Evolutionary conservation across 1,139 yeast genomes (phyloP).

Genomic region (Candida tropicalis): DNA sequence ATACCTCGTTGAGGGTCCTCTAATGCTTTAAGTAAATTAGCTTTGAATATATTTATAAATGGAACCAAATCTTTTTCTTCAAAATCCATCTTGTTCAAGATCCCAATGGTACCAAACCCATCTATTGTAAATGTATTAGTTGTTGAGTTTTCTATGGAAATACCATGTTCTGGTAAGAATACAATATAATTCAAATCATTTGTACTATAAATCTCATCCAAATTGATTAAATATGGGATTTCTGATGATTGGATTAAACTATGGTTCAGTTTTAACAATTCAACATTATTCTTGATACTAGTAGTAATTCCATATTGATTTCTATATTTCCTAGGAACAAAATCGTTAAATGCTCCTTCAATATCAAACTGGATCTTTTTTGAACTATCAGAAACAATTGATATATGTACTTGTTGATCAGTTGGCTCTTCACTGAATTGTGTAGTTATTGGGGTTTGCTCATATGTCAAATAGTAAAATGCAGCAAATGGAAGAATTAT

Average conservation of each 20-base stretch:
- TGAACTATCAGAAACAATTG: constrained; percentile 5
- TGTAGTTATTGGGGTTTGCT: neutral
- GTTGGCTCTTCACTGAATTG: constrained; percentile 2
- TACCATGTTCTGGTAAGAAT: constrained; percentile 53
- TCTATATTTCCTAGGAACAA: constrained; percentile 2
- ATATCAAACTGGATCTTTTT: neutral
- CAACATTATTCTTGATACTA: constrained; percentile 4
- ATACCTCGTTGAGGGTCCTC: constrained; percentile 57
- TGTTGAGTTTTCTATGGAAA: constrained; percentile 44
- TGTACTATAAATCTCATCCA: constrained; percentile 6
- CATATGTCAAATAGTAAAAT: neutral
- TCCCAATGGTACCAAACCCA: constrained; percentile 82
- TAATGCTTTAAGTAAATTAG: constrained; percentile 71
- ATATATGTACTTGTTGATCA: constrained; percentile 5
- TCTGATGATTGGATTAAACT: constrained; percentile 2
- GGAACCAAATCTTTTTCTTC: constrained; percentile 53
- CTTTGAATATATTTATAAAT: constrained; percentile 67
- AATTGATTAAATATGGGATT: constrained; percentile 6
- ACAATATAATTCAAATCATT: constrained; percentile 6
- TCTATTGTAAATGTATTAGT: constrained; percentile 80
- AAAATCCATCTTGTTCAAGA: constrained; percentile 43
- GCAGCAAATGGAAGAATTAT: constrained; percentile 4
- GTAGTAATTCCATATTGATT: constrained; percentile 1
- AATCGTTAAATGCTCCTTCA: neutral
- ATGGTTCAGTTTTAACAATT: constrained; percentile 6